These are phyloP conservation scores for Epichloe typhina DNA, from an alignment of 2,329 filamentous ascomycete genomes.

Conservation along the genomic window DNA sequence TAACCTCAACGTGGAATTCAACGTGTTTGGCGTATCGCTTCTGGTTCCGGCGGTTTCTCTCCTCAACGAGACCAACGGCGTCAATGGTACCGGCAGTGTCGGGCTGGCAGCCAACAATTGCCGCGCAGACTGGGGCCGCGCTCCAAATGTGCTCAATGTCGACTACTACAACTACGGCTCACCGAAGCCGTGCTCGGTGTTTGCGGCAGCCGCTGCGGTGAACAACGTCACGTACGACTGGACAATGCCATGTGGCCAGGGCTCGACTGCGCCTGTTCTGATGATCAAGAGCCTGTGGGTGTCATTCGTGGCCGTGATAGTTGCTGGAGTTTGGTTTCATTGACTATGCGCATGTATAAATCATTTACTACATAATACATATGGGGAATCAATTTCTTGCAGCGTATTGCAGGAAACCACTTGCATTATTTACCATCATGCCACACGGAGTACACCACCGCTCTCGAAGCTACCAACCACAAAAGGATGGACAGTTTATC, in stretches of 20 bases:
- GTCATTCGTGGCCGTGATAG: slow-evolving; percentile 14
- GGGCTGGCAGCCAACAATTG: slow-evolving; percentile 54
- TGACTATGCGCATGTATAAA: not conserved
- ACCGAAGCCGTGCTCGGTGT: slow-evolving; percentile 53
- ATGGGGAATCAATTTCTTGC: too few species aligned
- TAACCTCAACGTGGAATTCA: slow-evolving; percentile 72
- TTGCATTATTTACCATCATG: too few species aligned
- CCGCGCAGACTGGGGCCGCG: slow-evolving; percentile 43
- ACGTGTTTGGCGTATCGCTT: slow-evolving; percentile 47
- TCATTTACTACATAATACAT: too few species aligned
- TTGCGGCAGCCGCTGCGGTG: slow-evolving; percentile 53
- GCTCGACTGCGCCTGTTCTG: not conserved
- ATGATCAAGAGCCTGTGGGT: slow-evolving; percentile 7
- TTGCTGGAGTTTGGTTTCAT: not conserved
- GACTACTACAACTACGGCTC: slow-evolving; percentile 71
- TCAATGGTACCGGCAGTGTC: slow-evolving; percentile 50
- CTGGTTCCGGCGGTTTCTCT: slow-evolving; percentile 59
- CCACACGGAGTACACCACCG: too few species aligned
- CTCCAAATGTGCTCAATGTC: slow-evolving; percentile 69
- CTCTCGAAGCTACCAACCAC: too few species aligned
- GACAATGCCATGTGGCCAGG: slow-evolving; percentile 37
- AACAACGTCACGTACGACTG: slow-evolving; percentile 61
- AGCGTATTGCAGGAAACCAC: too few species aligned
- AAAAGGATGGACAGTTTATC: too few species aligned
- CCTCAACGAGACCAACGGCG: slow-evolving; percentile 60